Conservation (phyloP, 257 asterid species). For the Penstemon newberryi region DNA sequence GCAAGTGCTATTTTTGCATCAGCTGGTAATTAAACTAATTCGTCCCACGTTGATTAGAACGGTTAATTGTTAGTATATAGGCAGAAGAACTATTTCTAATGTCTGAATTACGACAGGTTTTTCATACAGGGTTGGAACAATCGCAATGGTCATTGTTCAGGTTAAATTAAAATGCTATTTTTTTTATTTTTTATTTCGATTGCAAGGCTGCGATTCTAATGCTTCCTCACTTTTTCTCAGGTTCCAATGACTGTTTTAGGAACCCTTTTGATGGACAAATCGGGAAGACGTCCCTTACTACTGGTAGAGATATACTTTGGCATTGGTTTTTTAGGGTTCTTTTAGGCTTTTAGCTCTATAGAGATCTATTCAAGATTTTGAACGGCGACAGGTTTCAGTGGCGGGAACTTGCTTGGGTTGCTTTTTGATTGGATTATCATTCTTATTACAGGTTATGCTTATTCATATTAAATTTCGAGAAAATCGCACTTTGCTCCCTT, state of each 20-base stretch:
- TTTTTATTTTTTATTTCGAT: background rate
- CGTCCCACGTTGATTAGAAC: background rate
- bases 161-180: conserved; percentile 30
- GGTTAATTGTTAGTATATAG: background rate
- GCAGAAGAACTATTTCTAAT: conserved; percentile 14
- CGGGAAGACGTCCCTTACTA: conserved; percentile 78
- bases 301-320: conserved; percentile 41
- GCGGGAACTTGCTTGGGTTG: conserved; percentile 84
- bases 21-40: conserved; percentile 52
- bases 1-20: conserved; percentile 84
- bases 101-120: conserved; percentile 49
- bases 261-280: conserved; percentile 72
- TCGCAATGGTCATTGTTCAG: conserved; percentile 85
- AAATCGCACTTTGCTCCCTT: background rate
- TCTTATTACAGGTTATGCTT: conserved; percentile 63
- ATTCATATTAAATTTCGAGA: background rate
- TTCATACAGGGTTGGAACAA: conserved; percentile 67
- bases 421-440: conserved; percentile 64
- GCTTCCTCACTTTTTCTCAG: conserved; percentile 40
- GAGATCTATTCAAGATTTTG: conserved; percentile 20
- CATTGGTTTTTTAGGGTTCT: background rate
- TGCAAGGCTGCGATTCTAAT: background rate
- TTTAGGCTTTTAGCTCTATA: background rate
- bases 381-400: conserved; percentile 60
- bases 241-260: conserved; percentile 78